Evolutionary conservation across 2,329 filamentous ascomycete genomes (phyloP), one percentile per base, ranked within the genome.

Genomic region (Madurella fahalii): DNA sequence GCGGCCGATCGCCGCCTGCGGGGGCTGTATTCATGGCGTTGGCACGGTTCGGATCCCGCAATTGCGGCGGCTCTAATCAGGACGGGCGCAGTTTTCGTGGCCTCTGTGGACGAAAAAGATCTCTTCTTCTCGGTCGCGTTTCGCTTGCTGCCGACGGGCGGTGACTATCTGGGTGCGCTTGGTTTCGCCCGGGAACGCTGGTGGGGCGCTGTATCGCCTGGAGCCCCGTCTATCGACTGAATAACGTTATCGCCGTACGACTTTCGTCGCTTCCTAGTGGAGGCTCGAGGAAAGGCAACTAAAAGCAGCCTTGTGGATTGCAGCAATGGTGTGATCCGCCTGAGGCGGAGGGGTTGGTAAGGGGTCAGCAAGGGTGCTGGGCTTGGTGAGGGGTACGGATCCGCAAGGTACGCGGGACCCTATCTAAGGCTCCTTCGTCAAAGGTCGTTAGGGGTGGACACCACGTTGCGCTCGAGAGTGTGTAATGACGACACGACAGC

Each of bases 1-100:
- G 68, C 50, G 67, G 65, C 53, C 50, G 60, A 49, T 63, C 58
- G 49, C 55, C 60, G 45, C 50, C 52, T 37, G 54, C 41, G 15
- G 55, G 47, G 18, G 57, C 31, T 42, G 57, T 46, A 48, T 41
- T 62, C 54, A 57, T 62, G 48, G 56, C 17, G 45, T 43, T 39
- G 39, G 34, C 4, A 37, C 34, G 34, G 34, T 3, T 11, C 13
- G 34, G 13, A 37, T 11, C 34, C 34, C 34, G 34, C 34, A 37
- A 37, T 9, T 37, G 34, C 34, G 9, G 34, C 40, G 40, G 40
- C n/a, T 9, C 15, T 17, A 18, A 41, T 12, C 9, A n/a, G n/a
- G n/a, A 9, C 11, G n/a, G 37, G 37, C 9, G 43, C 13, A 12
- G 45, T 48, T 13, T 15, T 17, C 13, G 17, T 15, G 12, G 47